Percentiles rank a stretch among this genome's conserved stretches.
These are phyloP conservation scores for Ogataea henricii DNA, from an alignment of 805 yeast genomes.

Conservation along the genomic window DNA sequence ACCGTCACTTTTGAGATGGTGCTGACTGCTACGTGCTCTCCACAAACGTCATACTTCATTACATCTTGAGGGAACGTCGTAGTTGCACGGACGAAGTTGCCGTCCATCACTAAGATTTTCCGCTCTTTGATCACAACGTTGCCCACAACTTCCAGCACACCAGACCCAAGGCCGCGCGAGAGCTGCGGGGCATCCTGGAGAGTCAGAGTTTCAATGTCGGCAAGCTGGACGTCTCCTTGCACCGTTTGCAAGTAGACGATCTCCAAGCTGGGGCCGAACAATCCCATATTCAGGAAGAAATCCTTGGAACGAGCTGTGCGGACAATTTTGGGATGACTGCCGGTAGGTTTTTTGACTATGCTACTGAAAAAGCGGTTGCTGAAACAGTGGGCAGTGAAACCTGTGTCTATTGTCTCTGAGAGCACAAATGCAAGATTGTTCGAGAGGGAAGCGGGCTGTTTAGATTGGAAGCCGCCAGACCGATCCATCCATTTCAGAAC, in stretches of 20 bases:
- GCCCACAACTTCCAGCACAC: neutral
- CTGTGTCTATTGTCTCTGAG: neutral
- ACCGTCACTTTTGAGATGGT: neutral
- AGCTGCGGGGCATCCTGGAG: neutral
- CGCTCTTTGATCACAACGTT: neutral
- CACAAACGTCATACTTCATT: neutral
- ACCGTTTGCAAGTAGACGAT: neutral
- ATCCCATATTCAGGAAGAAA: neutral
- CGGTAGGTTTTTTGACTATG: conserved; percentile 1
- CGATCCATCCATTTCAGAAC: neutral
- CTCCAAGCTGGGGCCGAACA: neutral
- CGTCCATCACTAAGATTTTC: neutral
- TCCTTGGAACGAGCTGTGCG: neutral
- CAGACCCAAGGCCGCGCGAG: neutral
- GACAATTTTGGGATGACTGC: neutral
- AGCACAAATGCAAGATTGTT: neutral
- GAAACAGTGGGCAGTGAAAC: neutral
- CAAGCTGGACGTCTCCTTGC: neutral
- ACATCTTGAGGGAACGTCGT: neutral
- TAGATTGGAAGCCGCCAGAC: neutral
- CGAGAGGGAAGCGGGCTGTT: neutral
- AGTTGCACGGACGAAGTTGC: neutral
- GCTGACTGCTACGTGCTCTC: neutral
- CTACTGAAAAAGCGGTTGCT: conserved; percentile 8
- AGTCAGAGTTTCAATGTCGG: neutral